A percentile compares a stretch with the other conserved stretches of the same genome.
phyloP scores from a whole-genome alignment of 176 grass and related monocot species.

The Leersia perrieri region DNA sequence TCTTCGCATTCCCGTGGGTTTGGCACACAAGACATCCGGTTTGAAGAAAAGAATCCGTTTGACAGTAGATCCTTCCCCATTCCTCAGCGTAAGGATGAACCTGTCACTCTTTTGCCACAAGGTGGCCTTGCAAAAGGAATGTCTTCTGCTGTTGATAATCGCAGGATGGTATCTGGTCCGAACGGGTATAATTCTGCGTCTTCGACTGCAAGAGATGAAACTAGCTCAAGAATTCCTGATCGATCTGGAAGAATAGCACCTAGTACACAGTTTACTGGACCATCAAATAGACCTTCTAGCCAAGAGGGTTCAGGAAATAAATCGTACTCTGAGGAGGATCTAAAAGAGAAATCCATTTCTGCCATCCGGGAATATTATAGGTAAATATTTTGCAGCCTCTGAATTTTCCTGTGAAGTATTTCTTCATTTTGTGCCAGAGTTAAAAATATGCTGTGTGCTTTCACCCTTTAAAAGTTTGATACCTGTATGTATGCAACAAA shows the following conservation, averaged over 20 bases:
- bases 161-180: constrained; percentile 46
- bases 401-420: neutral
- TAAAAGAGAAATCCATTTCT: constrained; percentile 78
- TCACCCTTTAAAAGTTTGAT: neutral
- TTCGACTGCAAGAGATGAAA: constrained; percentile 41
- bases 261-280: constrained; percentile 43
- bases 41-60: constrained; percentile 62
- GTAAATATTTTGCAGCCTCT: constrained; percentile 36
- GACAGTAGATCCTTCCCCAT: constrained; percentile 71
- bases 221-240: constrained; percentile 45
- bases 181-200: constrained; percentile 51
- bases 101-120: constrained; percentile 82
- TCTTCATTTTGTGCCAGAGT: neutral
- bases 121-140: constrained; percentile 84
- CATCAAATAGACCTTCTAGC: constrained; percentile 51
- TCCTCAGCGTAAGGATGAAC: constrained; percentile 68
- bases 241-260: constrained; percentile 39
- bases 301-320: constrained; percentile 49
- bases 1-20: constrained; percentile 47
- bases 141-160: constrained; percentile 59
- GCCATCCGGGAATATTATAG: constrained; percentile 89
- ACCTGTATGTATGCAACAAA: neutral
- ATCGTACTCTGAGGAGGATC: constrained; percentile 51
- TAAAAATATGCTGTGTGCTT: neutral
- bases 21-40: constrained; percentile 64